Conservation (phyloP, 73 alveolate genomes). For the Tetrahymena borealis region DNA sequence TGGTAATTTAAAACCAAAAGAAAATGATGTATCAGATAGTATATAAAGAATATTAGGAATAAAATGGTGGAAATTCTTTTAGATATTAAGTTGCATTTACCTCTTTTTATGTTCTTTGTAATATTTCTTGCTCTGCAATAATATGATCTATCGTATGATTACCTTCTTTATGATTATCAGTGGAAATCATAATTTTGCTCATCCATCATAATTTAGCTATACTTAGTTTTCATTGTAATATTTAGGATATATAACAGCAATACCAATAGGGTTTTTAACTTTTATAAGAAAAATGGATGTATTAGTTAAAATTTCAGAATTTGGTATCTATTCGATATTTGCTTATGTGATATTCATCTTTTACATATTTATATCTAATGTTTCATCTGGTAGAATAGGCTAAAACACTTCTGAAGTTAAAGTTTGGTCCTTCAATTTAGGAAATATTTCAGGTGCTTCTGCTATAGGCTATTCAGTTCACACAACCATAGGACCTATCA, state of each 20-base stretch:
- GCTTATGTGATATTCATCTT: neutral
- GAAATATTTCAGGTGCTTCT: neutral
- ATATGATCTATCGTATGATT: neutral
- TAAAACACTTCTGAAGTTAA: neutral
- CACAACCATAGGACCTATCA: neutral
- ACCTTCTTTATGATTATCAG: neutral
- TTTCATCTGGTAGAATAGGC: neutral
- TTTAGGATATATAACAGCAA: neutral
- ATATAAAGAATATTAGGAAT: neutral
- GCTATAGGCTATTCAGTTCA: neutral
- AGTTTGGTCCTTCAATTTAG: neutral
- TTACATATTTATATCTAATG: neutral
- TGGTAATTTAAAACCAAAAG: neutral
- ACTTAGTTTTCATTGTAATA: neutral
- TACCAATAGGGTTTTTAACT: neutral
- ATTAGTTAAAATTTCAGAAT: neutral
- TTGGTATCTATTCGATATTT: neutral
- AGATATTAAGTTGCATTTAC: neutral
- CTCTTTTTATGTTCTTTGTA: neutral
- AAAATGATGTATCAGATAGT: neutral
- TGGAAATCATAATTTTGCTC: neutral
- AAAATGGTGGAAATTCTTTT: neutral
- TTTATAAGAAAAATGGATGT: neutral
- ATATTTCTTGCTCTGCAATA: neutral
- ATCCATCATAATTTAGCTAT: neutral